Evolutionary conservation across 805 yeast genomes (phyloP).

Genomic region (Hanseniaspora clermontiae): DNA sequence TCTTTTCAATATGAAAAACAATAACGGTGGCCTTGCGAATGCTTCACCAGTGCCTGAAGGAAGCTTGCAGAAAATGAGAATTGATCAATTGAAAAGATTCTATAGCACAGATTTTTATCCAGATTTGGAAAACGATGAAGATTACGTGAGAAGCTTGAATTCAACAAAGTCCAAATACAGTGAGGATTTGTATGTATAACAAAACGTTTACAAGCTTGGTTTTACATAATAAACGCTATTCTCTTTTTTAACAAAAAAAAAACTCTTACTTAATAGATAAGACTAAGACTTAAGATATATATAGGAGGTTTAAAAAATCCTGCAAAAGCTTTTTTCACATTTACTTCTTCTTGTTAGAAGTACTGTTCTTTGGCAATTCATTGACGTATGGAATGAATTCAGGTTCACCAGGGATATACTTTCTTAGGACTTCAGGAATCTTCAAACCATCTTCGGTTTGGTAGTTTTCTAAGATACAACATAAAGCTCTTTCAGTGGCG

Average conservation of each 20-base stretch:
- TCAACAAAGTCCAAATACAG: conserved; percentile 16
- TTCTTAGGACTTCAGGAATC: conserved; percentile 90
- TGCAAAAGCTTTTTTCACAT: too few relatives aligned
- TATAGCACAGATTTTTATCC: conserved; percentile 22
- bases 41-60: conserved; percentile 30
- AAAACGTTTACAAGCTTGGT: neutral
- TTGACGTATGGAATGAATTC: conserved; percentile 83
- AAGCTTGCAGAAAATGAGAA: conserved; percentile 27
- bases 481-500: conserved; percentile 96
- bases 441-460: conserved; percentile 92
- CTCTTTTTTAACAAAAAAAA: conserved; percentile 12
- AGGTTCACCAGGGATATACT: conserved; percentile 96
- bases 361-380: conserved; percentile 88
- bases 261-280: neutral
- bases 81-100: conserved; percentile 30
- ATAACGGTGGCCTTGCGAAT: conserved; percentile 28
- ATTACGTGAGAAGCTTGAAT: conserved; percentile 17
- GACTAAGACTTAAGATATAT: too few relatives aligned
- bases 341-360: conserved; percentile 51
- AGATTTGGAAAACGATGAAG: conserved; percentile 16
- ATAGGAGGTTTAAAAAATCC: neutral
- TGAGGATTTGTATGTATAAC: neutral
- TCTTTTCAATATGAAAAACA: conserved; percentile 24
- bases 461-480: conserved; percentile 94
- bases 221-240: conserved; percentile 10